Evolutionary conservation across 202 grass and related monocot species (phyloP).

Genomic region (Schoenoplectus tabernaemontani): DNA sequence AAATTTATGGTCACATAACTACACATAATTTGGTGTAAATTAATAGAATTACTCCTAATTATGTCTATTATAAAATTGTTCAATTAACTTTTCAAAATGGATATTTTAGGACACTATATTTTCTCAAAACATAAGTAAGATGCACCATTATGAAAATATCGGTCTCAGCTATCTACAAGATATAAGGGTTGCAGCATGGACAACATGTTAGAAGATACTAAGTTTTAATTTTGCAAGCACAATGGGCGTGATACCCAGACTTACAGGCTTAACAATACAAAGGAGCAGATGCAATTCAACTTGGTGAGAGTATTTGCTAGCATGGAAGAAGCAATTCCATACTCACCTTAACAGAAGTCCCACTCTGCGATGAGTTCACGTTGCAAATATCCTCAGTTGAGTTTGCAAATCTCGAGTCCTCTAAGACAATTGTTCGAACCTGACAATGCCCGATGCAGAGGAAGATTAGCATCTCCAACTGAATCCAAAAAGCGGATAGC

Average conservation of each 20-base stretch:
- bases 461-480: slow-evolving; percentile 39
- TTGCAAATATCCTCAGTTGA: slow-evolving; percentile 47
- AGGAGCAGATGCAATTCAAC: no score
- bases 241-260: no score
- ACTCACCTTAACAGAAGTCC: slow-evolving; percentile 92
- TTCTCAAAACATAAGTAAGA: no score
- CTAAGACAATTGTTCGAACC: slow-evolving; percentile 47
- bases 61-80: no score
- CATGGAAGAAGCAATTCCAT: neutral
- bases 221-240: neutral
- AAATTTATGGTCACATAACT: no score
- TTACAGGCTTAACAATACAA: no score
- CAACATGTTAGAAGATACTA: neutral
- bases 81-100: no score
- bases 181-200: neutral
- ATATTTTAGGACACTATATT: no score
- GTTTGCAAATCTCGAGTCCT: slow-evolving; percentile 50
- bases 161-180: neutral
- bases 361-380: slow-evolving; percentile 46
- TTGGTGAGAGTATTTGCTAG: neutral
- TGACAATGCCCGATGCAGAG: slow-evolving; percentile 41
- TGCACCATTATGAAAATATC: neutral
- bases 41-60: no score
- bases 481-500: slow-evolving; percentile 58
- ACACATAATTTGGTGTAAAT: no score